Percentiles rank a stretch among this genome's conserved stretches.
Conservation (phyloP, 2,329 filamentous ascomycete species). For the Aspergillus eucalypticola region DNA sequence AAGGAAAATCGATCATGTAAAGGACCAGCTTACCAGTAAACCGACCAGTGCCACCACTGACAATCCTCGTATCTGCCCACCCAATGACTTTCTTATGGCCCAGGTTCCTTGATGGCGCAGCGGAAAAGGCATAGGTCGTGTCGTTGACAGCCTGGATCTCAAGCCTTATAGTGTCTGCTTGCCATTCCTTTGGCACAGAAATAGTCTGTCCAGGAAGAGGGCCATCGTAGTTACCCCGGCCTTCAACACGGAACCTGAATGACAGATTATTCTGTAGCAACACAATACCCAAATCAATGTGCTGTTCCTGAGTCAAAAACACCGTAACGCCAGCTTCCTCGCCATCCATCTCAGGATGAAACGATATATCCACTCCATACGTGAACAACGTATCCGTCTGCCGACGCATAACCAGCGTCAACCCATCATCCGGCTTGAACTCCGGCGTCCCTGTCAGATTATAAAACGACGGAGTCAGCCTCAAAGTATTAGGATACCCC, state of each 20-base stretch:
- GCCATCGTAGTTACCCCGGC: slow-evolving; percentile 4
- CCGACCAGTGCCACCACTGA: slow-evolving; percentile 9
- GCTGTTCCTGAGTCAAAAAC: slow-evolving; percentile 23
- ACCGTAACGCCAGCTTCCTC: slow-evolving; percentile 21
- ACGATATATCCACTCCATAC: slow-evolving; percentile 16
- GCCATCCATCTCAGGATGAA: background rate
- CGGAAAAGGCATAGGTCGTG: slow-evolving; percentile 2
- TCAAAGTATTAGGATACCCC: slow-evolving; percentile 47
- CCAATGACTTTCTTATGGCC: background rate
- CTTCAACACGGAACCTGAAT: slow-evolving; percentile 1
- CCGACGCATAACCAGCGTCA: slow-evolving; percentile 14
- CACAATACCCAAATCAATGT: slow-evolving; percentile 22
- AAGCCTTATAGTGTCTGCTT: background rate
- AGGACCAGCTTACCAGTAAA: slow-evolving; percentile 10
- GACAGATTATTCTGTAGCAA: background rate
- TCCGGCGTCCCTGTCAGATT: slow-evolving; percentile 56
- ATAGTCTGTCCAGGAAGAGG: background rate
- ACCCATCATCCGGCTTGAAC: slow-evolving; percentile 8
- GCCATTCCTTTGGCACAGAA: background rate
- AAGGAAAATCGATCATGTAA: background rate
- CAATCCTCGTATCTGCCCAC: background rate
- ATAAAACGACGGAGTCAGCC: slow-evolving; percentile 50
- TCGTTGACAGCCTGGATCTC: slow-evolving; percentile 5
- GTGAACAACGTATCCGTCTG: slow-evolving; percentile 24
- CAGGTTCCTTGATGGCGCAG: background rate